Evolutionary conservation across 192 early-diverging fungal genomes (phyloP).

Genomic region (Hyaloraphidium curvatum): DNA sequence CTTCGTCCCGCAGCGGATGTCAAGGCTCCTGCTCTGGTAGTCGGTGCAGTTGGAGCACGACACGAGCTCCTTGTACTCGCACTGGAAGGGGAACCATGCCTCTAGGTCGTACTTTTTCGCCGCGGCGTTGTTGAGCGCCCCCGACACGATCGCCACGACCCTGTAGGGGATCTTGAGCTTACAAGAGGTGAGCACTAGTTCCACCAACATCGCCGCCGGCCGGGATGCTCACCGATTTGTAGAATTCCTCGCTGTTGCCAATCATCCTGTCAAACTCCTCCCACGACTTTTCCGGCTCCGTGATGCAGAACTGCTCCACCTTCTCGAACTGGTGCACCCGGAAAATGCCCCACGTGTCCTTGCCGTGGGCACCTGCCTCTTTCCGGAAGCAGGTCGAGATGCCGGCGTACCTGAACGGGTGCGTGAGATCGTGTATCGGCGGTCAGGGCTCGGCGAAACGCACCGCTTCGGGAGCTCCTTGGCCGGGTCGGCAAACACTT

Average conservation of each 20-base stretch:
- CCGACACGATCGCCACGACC: conserved; percentile 88
- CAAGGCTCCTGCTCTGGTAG: conserved; percentile 84
- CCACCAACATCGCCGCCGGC: neutral
- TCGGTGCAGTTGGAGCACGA: conserved; percentile 99
- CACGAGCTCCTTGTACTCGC: conserved; percentile 94
- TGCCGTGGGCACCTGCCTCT: conserved; percentile 92
- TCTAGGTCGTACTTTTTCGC: conserved; percentile 99
- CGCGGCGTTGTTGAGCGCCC: conserved; percentile 95
- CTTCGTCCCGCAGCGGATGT: conserved; percentile 92
- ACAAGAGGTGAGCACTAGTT: neutral
- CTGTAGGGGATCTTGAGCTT: conserved; percentile 85
- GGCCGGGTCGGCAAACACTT: conserved; percentile 84
- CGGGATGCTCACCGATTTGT: conserved; percentile 35
- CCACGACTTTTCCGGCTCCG: conserved; percentile 94
- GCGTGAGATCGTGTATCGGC: neutral
- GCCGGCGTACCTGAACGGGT: conserved; percentile 51
- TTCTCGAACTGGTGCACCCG: conserved; percentile 99
- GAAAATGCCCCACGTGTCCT: conserved; percentile 98
- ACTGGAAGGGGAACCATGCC: conserved; percentile 98
- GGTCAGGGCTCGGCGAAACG: neutral
- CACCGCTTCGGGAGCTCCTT: conserved; percentile 77
- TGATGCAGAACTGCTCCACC: conserved; percentile 94
- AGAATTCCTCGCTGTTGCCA: conserved; percentile 74
- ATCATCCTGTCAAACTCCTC: conserved; percentile 98
- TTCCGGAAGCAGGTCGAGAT: conserved; percentile 99